These are phyloP conservation scores for Geoglossum glabrum DNA, from an alignment of 495 filamentous ascomycete species.

Conservation along the genomic window DNA sequence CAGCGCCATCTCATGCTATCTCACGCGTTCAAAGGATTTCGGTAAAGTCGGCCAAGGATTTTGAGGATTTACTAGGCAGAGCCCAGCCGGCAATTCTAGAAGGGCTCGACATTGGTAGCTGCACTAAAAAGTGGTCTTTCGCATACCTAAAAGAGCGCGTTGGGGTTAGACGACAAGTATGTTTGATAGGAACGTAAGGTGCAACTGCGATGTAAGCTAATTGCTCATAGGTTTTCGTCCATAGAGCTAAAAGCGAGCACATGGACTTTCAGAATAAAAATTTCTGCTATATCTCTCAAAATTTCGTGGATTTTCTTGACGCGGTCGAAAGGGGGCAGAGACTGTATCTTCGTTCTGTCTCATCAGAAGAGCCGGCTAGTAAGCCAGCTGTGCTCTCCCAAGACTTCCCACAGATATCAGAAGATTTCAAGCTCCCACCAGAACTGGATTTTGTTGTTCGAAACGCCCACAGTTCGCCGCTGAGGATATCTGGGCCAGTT, in stretches of 20 bases:
- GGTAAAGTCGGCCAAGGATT: constrained; percentile 31
- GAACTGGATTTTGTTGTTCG: constrained; percentile 35
- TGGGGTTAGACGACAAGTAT: constrained; percentile 41
- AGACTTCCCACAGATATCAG: constrained; percentile 50
- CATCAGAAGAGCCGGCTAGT: constrained; percentile 41
- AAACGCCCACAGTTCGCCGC: constrained; percentile 56
- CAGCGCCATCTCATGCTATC: not conserved
- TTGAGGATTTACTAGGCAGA: constrained; percentile 33
- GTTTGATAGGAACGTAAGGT: constrained; percentile 7
- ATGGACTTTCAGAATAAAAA: constrained; percentile 77
- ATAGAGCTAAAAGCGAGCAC: constrained; percentile 36
- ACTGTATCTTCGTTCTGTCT: constrained; percentile 60
- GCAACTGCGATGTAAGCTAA: constrained; percentile 4
- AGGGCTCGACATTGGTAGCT: constrained; percentile 43
- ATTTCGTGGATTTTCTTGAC: constrained; percentile 47
- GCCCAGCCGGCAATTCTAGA: constrained; percentile 47
- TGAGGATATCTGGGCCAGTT: constrained; percentile 64
- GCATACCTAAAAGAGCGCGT: constrained; percentile 45
- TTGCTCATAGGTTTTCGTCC: constrained; percentile 42
- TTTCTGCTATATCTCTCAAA: constrained; percentile 51
- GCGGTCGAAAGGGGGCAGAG: constrained; percentile 37
- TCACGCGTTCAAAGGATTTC: constrained; percentile 23
- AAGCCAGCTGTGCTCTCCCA: constrained; percentile 42
- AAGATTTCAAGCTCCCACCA: constrained; percentile 51
- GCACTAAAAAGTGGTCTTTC: constrained; percentile 44